These are phyloP conservation scores for Monosporozyma solicola DNA, from an alignment of 805 yeast genomes.

Conservation along the genomic window DNA sequence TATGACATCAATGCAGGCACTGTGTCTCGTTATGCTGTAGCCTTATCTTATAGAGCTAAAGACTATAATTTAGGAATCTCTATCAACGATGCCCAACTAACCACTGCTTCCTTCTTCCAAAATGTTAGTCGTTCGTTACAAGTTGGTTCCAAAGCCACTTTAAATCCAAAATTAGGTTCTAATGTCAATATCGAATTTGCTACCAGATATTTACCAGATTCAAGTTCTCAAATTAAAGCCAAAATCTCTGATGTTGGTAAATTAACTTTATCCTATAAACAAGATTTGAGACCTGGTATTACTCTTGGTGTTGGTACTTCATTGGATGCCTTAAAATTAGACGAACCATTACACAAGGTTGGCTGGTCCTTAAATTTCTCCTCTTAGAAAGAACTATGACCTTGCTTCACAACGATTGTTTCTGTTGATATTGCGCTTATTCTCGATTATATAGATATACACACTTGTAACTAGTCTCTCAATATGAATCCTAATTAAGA, in stretches of 20 bases:
- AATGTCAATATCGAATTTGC: constrained; percentile 93
- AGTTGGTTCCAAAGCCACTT: constrained; percentile 96
- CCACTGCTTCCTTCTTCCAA: constrained; percentile 96
- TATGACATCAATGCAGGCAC: constrained; percentile 91
- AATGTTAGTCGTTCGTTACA: constrained; percentile 83
- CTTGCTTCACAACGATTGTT: neutral
- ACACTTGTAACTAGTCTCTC: neutral
- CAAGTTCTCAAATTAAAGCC: constrained; percentile 86
- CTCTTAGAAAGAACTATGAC: constrained; percentile 47
- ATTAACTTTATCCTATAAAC: constrained; percentile 89
- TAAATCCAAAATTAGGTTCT: constrained; percentile 66
- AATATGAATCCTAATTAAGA: neutral
- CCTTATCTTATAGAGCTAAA: constrained; percentile 86
- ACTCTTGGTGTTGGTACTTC: constrained; percentile 95
- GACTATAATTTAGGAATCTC: constrained; percentile 66
- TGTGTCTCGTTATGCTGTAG: constrained; percentile 88
- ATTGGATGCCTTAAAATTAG: constrained; percentile 88
- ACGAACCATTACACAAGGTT: constrained; percentile 96
- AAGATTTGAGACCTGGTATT: constrained; percentile 91
- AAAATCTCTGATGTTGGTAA: constrained; percentile 94
- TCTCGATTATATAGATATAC: neutral
- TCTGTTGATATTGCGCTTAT: neutral
- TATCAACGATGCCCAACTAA: constrained; percentile 76
- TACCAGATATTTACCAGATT: constrained; percentile 86
- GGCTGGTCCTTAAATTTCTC: constrained; percentile 92